Evolutionary conservation across 495 filamentous ascomycete genomes (phyloP).

Genomic region (Beverwykella pulmonaria): DNA sequence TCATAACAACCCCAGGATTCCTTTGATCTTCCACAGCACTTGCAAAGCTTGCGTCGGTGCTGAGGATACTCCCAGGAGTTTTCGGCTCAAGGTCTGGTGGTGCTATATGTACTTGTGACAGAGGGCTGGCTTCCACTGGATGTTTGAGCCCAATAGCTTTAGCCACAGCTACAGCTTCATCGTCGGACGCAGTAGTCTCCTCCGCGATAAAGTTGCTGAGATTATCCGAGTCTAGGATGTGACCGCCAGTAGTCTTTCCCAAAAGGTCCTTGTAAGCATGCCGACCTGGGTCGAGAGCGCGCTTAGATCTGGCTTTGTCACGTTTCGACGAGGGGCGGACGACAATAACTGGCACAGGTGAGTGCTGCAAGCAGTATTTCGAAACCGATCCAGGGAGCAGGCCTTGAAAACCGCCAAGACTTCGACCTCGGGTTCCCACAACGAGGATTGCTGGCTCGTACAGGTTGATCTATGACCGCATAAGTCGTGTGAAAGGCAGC

Average conservation of each 20-base stretch:
- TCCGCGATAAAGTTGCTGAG: conserved; percentile 26
- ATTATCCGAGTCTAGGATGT: conserved; percentile 35
- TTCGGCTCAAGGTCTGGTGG: conserved; percentile 7
- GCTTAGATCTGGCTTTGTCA: conserved; percentile 88
- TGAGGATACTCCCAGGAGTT: not conserved
- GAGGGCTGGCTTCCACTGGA: conserved; percentile 15
- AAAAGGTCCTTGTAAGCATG: conserved; percentile 82
- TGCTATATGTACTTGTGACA: conserved; percentile 27
- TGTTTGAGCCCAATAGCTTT: conserved; percentile 40
- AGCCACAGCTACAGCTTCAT: conserved; percentile 45
- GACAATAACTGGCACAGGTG: conserved; percentile 94
- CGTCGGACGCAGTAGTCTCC: conserved; percentile 32
- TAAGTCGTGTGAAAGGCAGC: conserved; percentile 6
- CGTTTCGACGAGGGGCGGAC: conserved; percentile 89
- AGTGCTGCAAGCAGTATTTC: conserved; percentile 95
- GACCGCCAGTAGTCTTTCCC: conserved; percentile 54
- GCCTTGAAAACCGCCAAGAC: conserved; percentile 83
- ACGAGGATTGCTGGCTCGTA: conserved; percentile 95
- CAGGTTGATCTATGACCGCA: conserved; percentile 71
- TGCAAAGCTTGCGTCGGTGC: not conserved
- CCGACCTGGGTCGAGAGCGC: conserved; percentile 73
- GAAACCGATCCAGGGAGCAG: conserved; percentile 92
- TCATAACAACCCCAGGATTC: conserved; percentile 42
- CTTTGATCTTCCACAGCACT: conserved; percentile 16
- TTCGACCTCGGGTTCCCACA: conserved; percentile 87